Conservation (phyloP, 2,329 filamentous ascomycete genomes). For the Furcasterigmium sp. region DNA sequence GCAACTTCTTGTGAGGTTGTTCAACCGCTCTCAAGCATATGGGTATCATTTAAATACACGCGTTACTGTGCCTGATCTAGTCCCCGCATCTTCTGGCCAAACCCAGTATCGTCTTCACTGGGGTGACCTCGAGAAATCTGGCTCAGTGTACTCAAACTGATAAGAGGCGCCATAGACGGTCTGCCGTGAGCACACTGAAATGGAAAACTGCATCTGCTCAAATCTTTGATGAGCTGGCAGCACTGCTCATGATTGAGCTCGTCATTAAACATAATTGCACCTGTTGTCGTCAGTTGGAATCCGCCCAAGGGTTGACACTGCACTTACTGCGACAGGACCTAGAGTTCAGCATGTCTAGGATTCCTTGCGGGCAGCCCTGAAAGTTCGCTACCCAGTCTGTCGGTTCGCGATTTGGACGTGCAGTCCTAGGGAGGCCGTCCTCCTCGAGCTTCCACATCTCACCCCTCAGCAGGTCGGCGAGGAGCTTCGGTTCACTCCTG, state of each 20-base stretch:
- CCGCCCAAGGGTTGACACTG: background rate
- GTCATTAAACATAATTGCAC: slow-evolving; percentile 84
- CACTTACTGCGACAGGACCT: slow-evolving; percentile 64
- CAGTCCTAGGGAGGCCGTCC: slow-evolving; percentile 13
- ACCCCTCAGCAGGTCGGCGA: slow-evolving; percentile 68
- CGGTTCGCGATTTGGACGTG: no score
- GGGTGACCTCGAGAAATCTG: background rate
- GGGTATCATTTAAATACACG: slow-evolving; percentile 1
- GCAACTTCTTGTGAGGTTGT: no score
- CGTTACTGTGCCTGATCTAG: background rate
- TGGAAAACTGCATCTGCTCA: slow-evolving; percentile 65
- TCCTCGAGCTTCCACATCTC: slow-evolving; percentile 67
- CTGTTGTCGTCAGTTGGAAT: slow-evolving; percentile 19
- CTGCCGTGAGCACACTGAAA: slow-evolving; percentile 82
- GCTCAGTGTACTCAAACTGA: slow-evolving; percentile 37
- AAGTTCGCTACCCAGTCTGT: slow-evolving; percentile 56
- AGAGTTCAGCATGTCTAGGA: slow-evolving; percentile 73
- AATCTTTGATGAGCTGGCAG: slow-evolving; percentile 42
- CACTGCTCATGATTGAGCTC: slow-evolving; percentile 54
- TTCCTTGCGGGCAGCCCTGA: slow-evolving; percentile 64
- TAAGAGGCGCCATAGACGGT: slow-evolving; percentile 59
- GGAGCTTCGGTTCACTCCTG: slow-evolving; percentile 61
- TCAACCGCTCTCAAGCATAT: background rate
- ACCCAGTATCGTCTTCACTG: background rate
- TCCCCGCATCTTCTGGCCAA: slow-evolving; percentile 9